These are phyloP conservation scores for Mucor lusitanicus DNA, from an alignment of 371 early-diverging fungal species.

Conservation along the genomic window DNA sequence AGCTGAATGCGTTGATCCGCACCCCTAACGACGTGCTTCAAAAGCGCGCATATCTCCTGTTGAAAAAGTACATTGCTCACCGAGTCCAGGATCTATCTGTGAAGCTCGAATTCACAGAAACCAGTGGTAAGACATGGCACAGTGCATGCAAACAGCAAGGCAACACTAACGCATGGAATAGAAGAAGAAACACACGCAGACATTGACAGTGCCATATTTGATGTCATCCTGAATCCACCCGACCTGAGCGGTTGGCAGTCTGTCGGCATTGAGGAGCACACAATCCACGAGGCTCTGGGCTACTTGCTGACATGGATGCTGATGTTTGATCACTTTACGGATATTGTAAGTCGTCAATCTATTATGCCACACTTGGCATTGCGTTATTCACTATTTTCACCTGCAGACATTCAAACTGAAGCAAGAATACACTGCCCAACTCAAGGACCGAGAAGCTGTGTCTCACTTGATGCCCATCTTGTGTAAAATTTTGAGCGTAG, in stretches of 20 bases:
- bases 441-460: conserved; percentile 60
- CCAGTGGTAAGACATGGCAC: conserved; percentile 18
- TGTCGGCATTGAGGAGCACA: conserved; percentile 8
- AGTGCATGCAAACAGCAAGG: neutral
- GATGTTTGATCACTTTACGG: conserved; percentile 76
- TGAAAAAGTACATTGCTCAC: conserved; percentile 42
- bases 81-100: conserved; percentile 50
- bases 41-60: conserved; percentile 45
- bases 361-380: neutral
- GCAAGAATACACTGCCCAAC: conserved; percentile 60
- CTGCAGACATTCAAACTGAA: conserved; percentile 77
- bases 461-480: conserved; percentile 60
- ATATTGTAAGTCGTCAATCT: conserved; percentile 63
- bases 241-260: conserved; percentile 21
- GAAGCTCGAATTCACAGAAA: conserved; percentile 47
- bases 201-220: conserved; percentile 25
- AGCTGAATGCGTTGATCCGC: conserved; percentile 26
- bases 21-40: conserved; percentile 41
- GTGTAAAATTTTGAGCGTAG: conserved; percentile 69
- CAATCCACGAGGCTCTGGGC: conserved; percentile 53
- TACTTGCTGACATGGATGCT: conserved; percentile 76
- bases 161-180: neutral
- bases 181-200: conserved; percentile 23
- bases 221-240: conserved; percentile 29
- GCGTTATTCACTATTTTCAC: neutral